Conservation (phyloP, 2,329 filamentous ascomycete genomes). For the Pseudogymnoascus sp. region DNA sequence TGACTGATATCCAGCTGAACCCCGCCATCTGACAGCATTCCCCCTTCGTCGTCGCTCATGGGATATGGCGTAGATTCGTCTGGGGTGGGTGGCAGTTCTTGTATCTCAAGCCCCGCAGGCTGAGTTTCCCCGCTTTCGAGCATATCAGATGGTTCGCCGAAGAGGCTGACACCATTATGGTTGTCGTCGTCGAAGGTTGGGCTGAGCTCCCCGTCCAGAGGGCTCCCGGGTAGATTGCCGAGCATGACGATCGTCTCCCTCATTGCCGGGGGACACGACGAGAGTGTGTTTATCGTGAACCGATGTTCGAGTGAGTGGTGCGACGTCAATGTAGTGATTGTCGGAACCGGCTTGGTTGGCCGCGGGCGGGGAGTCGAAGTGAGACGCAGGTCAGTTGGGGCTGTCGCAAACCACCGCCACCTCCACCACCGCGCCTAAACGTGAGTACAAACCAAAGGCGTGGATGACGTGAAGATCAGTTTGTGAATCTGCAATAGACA, state of each 20-base stretch:
- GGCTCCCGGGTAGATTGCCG: neutral
- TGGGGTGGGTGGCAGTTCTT: neutral
- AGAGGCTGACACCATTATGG: slow-evolving; percentile 3
- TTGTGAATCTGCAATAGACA: neutral
- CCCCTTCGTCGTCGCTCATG: slow-evolving; percentile 5
- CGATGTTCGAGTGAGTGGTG: neutral
- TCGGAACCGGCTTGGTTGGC: slow-evolving; percentile 4
- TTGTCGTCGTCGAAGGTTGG: slow-evolving; percentile 7
- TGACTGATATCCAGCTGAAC: slow-evolving; percentile 1
- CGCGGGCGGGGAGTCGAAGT: slow-evolving; percentile 4
- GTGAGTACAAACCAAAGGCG: neutral
- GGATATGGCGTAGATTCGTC: neutral
- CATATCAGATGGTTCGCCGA: neutral
- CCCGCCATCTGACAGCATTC: slow-evolving; percentile 1
- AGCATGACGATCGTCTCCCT: slow-evolving; percentile 4
- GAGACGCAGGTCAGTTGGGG: slow-evolving; percentile 2
- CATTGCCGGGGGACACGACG: neutral
- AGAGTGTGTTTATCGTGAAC: slow-evolving; percentile 2
- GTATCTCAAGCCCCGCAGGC: neutral
- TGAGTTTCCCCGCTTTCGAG: slow-evolving; percentile 1
- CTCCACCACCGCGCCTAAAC: slow-evolving; percentile 4
- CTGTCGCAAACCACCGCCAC: slow-evolving; percentile 5
- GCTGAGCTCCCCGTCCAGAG: slow-evolving; percentile 4
- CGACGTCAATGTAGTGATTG: slow-evolving; percentile 4
- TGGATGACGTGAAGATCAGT: neutral